Evolutionary conservation across 2,329 filamentous ascomycete genomes (phyloP).

Genomic region (Sporothrix variecibatus): DNA sequence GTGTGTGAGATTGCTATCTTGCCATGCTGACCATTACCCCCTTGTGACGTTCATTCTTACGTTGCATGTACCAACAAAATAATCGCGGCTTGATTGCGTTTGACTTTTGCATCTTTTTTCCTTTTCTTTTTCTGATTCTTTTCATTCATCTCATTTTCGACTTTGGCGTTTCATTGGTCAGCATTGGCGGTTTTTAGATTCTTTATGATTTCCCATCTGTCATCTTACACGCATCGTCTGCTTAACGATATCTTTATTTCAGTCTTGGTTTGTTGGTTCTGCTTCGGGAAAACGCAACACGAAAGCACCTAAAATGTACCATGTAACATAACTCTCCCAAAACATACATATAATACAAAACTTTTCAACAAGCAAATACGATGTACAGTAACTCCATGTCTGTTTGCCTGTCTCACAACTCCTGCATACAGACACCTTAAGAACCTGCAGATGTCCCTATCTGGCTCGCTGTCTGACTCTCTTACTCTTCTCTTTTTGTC

Average conservation of each 20-base stretch:
- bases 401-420: neutral
- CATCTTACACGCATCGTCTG: neutral
- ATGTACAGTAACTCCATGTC: neutral
- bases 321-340: neutral
- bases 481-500: neutral
- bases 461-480: neutral
- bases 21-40: neutral
- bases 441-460: neutral
- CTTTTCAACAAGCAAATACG: neutral
- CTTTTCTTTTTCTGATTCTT: neutral
- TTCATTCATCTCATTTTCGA: neutral
- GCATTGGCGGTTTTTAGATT: conserved; percentile 2
- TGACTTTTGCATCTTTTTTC: conserved; percentile 1
- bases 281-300: neutral
- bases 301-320: neutral
- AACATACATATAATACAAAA: neutral
- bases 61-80: conserved; percentile 9
- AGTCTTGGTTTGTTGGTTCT: neutral
- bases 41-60: neutral
- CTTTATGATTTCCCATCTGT: conserved; percentile 11
- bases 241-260: neutral
- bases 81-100: neutral
- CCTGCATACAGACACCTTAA: neutral
- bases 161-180: neutral
- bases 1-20: neutral